Evolutionary conservation across 371 early-diverging fungal species (phyloP).

Genomic region (Circinella umbellata): DNA sequence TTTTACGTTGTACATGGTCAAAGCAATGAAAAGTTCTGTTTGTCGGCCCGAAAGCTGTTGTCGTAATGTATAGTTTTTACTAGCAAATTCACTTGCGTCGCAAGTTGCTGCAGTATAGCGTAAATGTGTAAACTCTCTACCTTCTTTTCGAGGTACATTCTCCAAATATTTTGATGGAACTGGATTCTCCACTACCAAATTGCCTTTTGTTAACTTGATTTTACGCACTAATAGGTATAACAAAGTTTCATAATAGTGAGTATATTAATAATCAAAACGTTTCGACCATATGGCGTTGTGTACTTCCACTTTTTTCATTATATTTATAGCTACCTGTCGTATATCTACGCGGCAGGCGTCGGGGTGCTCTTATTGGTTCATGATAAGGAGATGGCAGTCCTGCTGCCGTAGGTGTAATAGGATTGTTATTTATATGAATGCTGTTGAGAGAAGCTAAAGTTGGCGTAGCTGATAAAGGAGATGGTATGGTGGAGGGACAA

Average conservation of each 20-base stretch:
- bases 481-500: neutral
- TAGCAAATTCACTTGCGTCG: constrained; percentile 81
- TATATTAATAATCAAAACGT: too few species aligned
- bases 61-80: constrained; percentile 79
- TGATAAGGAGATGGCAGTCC: too few species aligned
- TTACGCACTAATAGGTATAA: constrained; percentile 32
- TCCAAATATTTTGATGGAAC: constrained; percentile 69
- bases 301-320: too few species aligned
- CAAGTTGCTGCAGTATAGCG: constrained; percentile 87
- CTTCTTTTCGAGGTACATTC: constrained; percentile 58
- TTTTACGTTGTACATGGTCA: constrained; percentile 84
- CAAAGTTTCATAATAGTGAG: neutral
- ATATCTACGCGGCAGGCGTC: constrained; percentile 61
- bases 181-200: constrained; percentile 80
- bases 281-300: too few species aligned
- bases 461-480: neutral
- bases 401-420: too few species aligned
- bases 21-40: constrained; percentile 90
- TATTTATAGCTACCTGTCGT: constrained; percentile 50
- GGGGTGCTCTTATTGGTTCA: constrained; percentile 48
- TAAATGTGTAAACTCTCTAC: constrained; percentile 79
- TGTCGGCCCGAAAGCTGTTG: constrained; percentile 72
- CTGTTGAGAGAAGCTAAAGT: neutral
- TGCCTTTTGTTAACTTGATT: constrained; percentile 75
- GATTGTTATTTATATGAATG: neutral